These are phyloP conservation scores for Cyclotella atomus DNA, from an alignment of 108 stramenopile genomes.

Conservation along the genomic window DNA sequence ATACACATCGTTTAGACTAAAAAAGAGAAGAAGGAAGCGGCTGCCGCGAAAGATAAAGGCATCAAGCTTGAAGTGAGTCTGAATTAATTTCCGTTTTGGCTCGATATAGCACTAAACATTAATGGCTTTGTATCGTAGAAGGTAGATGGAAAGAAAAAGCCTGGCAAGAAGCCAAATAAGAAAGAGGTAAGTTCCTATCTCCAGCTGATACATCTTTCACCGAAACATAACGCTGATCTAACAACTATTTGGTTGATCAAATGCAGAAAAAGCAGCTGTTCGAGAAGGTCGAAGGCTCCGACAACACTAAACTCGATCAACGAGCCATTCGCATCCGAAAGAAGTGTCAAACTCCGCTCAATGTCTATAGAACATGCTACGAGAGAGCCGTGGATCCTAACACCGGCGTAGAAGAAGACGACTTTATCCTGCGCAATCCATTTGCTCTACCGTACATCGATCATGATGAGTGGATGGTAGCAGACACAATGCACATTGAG, in stretches of 20 bases:
- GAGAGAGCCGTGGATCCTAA: neutral
- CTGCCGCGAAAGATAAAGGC: neutral
- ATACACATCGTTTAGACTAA: neutral
- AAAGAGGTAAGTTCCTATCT: neutral
- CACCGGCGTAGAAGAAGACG: neutral
- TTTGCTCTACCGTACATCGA: neutral
- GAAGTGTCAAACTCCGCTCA: neutral
- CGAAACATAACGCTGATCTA: neutral
- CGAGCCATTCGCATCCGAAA: neutral
- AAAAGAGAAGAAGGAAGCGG: neutral
- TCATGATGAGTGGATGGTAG: neutral
- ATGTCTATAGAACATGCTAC: slow-evolving; percentile 8
- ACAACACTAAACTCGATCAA: neutral
- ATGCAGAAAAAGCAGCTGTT: neutral
- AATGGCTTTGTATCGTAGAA: neutral
- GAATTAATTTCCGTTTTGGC: no score
- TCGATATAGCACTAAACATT: no score
- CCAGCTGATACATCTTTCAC: neutral
- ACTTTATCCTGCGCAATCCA: neutral
- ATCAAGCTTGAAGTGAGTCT: neutral
- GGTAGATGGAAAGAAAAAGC: neutral
- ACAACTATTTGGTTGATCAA: neutral
- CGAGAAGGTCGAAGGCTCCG: neutral
- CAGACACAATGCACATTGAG: neutral
- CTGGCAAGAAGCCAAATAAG: neutral